phyloP scores from a whole-genome alignment of 2,329 filamentous ascomycete genomes.

The Stemphylium vesicarium region DNA sequence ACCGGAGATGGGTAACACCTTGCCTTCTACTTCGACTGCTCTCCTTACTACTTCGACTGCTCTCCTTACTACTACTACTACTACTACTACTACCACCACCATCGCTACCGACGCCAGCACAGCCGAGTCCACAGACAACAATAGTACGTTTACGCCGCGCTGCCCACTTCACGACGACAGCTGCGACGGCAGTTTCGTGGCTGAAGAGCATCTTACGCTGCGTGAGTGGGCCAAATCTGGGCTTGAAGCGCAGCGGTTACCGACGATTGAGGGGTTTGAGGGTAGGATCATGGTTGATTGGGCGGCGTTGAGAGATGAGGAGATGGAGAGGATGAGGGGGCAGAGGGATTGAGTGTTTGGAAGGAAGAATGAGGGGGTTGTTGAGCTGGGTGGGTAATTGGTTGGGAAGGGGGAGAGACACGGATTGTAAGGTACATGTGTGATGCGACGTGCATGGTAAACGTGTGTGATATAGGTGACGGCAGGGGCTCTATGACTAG shows the following conservation, averaged over 20 bases:
- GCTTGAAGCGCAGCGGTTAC: slow-evolving; percentile 24
- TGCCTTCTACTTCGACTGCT: too few species aligned
- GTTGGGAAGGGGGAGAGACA: too few species aligned
- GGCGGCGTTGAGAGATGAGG: slow-evolving; percentile 25
- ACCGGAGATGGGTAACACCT: too few species aligned
- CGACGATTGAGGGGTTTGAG: slow-evolving; percentile 14
- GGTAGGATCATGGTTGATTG: slow-evolving; percentile 36
- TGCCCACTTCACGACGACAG: slow-evolving; percentile 28
- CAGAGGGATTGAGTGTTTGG: too few species aligned
- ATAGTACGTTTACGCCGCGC: neutral
- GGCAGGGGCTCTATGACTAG: too few species aligned
- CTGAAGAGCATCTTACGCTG: slow-evolving; percentile 20
- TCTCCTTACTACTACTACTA: too few species aligned
- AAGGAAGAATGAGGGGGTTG: neutral
- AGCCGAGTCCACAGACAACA: too few species aligned
- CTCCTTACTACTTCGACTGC: neutral
- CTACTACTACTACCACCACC: neutral
- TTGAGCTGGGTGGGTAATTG: too few species aligned
- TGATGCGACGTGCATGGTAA: too few species aligned
- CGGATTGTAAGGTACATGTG: too few species aligned
- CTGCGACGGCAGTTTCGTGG: slow-evolving; percentile 26
- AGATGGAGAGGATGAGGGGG: slow-evolving; percentile 13
- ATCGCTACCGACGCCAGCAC: neutral
- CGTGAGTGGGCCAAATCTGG: neutral
- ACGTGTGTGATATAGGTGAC: too few species aligned